These are phyloP conservation scores for Pisolithus marmoratus DNA, from an alignment of 768 basidiomycete genomes.

Conservation along the genomic window DNA sequence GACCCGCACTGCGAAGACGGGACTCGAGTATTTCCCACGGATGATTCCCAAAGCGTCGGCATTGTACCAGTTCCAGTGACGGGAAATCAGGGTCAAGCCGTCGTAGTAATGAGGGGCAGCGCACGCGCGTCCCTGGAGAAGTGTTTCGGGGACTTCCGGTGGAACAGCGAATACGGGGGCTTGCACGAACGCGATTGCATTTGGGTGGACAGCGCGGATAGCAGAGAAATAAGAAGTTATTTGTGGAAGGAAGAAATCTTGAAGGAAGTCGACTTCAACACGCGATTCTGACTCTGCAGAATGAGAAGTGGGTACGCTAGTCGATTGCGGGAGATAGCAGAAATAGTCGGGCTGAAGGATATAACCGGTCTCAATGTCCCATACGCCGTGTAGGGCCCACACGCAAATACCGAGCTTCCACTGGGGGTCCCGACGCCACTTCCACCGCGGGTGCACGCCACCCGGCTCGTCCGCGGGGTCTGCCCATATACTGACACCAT, in stretches of 20 bases:
- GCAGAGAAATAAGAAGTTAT: conserved; percentile 49
- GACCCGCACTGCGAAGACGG: conserved; percentile 68
- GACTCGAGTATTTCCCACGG: conserved; percentile 68
- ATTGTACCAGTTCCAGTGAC: conserved; percentile 94
- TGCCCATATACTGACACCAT: conserved; percentile 75
- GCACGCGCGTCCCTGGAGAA: conserved; percentile 59
- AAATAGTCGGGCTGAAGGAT: conserved; percentile 78
- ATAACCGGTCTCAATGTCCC: conserved; percentile 70
- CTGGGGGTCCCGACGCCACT: conserved; percentile 69
- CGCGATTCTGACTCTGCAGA: conserved; percentile 2
- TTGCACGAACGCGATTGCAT: conserved; percentile 85
- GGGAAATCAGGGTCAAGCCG: conserved; percentile 86
- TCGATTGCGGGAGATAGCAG: conserved; percentile 25
- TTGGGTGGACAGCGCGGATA: conserved; percentile 66
- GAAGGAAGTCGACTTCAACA: conserved; percentile 57
- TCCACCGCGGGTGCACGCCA: conserved; percentile 65
- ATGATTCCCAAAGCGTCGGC: conserved; percentile 92
- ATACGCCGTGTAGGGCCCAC: conserved; percentile 88
- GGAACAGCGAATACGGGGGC: conserved; percentile 87
- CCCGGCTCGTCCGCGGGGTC: conserved; percentile 44
- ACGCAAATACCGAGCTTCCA: conserved; percentile 78
- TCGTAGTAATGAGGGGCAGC: conserved; percentile 92
- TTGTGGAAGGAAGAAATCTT: conserved; percentile 78
- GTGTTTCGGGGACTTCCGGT: conserved; percentile 50
- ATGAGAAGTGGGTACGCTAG: neutral